phyloP scores from a whole-genome alignment of 768 basidiomycete genomes.

The Naganishia friedmannii region DNA sequence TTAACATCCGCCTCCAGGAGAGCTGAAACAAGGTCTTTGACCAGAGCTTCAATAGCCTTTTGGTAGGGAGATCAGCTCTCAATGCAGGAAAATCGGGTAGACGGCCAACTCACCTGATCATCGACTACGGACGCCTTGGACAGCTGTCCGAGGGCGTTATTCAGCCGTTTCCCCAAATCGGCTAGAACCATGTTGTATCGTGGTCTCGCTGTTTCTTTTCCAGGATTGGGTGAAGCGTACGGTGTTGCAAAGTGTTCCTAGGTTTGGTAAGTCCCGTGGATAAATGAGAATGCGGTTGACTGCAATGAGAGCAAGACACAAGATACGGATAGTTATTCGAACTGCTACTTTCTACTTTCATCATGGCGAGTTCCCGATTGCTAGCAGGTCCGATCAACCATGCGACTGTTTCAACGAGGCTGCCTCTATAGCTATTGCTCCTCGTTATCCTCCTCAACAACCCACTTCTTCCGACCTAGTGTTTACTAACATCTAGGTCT shows the following conservation, averaged over 20 bases:
- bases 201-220: neutral
- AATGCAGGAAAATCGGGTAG: neutral
- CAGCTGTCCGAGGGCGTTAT: conserved; percentile 85
- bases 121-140: conserved; percentile 82
- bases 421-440: neutral
- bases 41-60: conserved; percentile 85
- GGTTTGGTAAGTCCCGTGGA: no score
- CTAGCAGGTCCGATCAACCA: neutral
- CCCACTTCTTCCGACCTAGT: no score
- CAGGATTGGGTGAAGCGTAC: no score
- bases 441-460: neutral
- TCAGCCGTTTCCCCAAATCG: conserved; percentile 89
- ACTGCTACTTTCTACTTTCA: neutral
- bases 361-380: conserved; percentile 1
- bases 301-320: neutral
- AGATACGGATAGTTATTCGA: neutral
- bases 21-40: conserved; percentile 93
- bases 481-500: neutral
- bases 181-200: conserved; percentile 75
- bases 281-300: neutral
- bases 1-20: conserved; percentile 96
- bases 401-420: neutral
- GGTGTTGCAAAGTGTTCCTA: no score
- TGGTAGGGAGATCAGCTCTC: no score
- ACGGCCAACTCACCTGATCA: conserved; percentile 66